Evolutionary conservation across 1,284 basidiomycete genomes (phyloP).

Genomic region (Meripilus lineatus): DNA sequence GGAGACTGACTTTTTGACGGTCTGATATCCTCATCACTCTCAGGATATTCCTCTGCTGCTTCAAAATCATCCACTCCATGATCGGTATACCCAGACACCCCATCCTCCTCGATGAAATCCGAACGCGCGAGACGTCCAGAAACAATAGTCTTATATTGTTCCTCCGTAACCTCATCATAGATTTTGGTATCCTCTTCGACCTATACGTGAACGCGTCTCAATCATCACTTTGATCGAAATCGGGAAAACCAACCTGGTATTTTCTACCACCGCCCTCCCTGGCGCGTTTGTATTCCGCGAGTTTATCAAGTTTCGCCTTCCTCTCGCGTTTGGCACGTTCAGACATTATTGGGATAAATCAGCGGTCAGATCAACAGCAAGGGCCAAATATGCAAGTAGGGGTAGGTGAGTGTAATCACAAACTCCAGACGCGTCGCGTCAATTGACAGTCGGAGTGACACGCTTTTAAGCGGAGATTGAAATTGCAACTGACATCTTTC

Average conservation of each 20-base stretch:
- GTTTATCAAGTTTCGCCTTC: conserved; percentile 26
- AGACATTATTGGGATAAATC: conserved; percentile 16
- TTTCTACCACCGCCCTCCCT: conserved; percentile 31
- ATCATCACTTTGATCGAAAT: neutral
- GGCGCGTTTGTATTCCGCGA: conserved; percentile 30
- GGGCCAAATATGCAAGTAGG: too few species aligned
- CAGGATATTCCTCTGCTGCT: conserved; percentile 43
- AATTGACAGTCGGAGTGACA: conserved; percentile 12
- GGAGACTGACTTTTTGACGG: conserved; percentile 34
- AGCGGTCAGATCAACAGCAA: neutral
- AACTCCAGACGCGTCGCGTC: conserved; percentile 17
- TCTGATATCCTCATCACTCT: conserved; percentile 33
- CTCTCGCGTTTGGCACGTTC: conserved; percentile 25
- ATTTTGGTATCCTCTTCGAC: conserved; percentile 67
- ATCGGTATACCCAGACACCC: conserved; percentile 89
- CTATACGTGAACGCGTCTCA: conserved; percentile 24
- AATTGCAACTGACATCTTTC: conserved; percentile 14
- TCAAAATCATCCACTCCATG: conserved; percentile 95
- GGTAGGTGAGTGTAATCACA: too few species aligned
- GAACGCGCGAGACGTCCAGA: conserved; percentile 82
- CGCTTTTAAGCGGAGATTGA: conserved; percentile 36
- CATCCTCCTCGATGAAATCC: conserved; percentile 96
- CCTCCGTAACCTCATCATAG: conserved; percentile 92
- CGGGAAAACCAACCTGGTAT: conserved; percentile 28
- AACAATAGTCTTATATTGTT: conserved; percentile 87